Base-by-base conservation (phyloP, 2,329 filamentous ascomycete species). In the Tolypocladium ovalisporum region DNA sequence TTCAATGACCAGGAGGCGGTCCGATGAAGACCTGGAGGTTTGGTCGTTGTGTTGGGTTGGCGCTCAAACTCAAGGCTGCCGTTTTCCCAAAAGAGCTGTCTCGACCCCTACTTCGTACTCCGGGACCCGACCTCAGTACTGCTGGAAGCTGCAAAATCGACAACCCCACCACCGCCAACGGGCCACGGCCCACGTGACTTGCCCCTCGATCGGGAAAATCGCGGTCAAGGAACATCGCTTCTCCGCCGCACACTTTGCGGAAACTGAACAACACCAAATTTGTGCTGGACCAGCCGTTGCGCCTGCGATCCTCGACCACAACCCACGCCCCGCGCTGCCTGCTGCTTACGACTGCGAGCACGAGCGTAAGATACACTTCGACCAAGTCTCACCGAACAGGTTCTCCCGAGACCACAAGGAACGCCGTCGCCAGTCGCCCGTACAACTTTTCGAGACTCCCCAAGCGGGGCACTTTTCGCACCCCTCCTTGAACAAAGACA, bases 111-210 rank as follows among this genome's bases (percentile, higher is more conserved):
- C n/a, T 53, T 42, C 22, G 24, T 32, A 19, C 35, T 37, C 35
- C 19, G 4, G 24, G 42, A 37, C 40, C 17, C 39, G n/a, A 47
- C 39, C 29, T 34, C 40, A 35, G 27, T n/a, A 36, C 29, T 22
- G 22, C 42, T 37, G 29, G 54, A 35, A 56, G 57, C 53, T 34
- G 29, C 42, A 54, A 51, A 55, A 49, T 53, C 35, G 55, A 36
- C 34, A n/a, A 58, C 58, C 59, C 59, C 60, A 57, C 59, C 51
- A 58, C 36, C 4, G 17, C 34, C 17, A 52, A 37, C 19, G 37
- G 54, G 60, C n/a, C n/a, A n/a, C n/a, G n/a, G n/a, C 51, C 40
- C 72, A 74, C 72, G 72, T 74, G 72, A 74, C 66, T 74, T 74
- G 71, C 71, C 71, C 72, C 70, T 71, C 71, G 63, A 56, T 56